A percentile compares a stretch with the other conserved stretches of the same genome.
phyloP scores from a whole-genome alignment of 331 rosid genomes.

The Quercus phellos region DNA sequence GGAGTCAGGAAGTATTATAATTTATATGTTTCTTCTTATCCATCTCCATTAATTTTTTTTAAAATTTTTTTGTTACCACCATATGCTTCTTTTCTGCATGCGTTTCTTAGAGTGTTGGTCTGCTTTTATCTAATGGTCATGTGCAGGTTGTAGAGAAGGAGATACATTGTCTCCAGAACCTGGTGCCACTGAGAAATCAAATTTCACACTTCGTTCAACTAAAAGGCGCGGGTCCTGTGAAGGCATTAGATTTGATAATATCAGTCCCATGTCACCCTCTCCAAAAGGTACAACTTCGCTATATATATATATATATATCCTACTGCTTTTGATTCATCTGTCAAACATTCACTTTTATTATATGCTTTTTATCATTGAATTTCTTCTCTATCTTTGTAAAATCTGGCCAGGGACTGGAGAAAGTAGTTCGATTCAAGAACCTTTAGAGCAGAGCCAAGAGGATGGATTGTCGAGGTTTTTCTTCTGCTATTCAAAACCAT shows the following conservation, averaged over 20 bases:
- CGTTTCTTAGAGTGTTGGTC: neutral
- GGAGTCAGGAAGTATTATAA: conserved; percentile 2
- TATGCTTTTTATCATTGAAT: conserved; percentile 4
- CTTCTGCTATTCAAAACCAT: conserved; percentile 8
- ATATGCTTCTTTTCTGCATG: neutral
- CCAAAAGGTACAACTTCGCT: conserved; percentile 35
- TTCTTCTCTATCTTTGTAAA: conserved; percentile 9
- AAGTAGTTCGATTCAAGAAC: conserved; percentile 46
- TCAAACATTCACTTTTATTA: conserved; percentile 3
- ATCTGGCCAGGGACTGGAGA: conserved; percentile 48
- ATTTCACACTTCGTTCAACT: conserved; percentile 35
- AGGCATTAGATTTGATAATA: conserved; percentile 34
- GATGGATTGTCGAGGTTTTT: conserved; percentile 74
- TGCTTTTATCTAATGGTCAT: conserved; percentile 14
- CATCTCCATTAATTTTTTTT: conserved; percentile 9
- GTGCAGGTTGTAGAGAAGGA: conserved; percentile 50
- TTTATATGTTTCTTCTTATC: conserved; percentile 8
- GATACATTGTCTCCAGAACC: conserved; percentile 16
- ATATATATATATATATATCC: neutral
- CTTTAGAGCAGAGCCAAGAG: conserved; percentile 43
- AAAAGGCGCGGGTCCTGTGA: conserved; percentile 42
- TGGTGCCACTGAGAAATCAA: conserved; percentile 27
- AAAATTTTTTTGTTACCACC: neutral
- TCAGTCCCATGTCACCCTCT: conserved; percentile 36
- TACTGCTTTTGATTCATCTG: conserved; percentile 14